phyloP scores from a whole-genome alignment of 163 green algal species.

The Scenedesmus sp. region DNA sequence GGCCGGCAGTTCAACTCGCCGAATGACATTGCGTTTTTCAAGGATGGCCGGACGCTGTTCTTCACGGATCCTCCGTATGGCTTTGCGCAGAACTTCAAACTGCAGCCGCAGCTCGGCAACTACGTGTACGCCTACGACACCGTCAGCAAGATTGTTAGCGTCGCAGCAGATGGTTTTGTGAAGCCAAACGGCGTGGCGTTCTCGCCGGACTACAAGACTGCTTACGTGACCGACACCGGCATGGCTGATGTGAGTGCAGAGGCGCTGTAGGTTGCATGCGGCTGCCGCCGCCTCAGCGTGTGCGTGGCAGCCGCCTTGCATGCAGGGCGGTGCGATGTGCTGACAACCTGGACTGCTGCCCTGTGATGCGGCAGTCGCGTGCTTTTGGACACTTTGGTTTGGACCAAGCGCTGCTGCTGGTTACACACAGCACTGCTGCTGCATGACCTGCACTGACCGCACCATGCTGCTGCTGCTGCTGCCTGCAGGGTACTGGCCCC shows the following conservation, averaged over 20 bases:
- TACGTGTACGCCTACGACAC: conserved; percentile 34
- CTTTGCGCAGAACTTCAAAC: conserved; percentile 45
- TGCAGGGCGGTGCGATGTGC: no score
- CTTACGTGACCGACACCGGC: conserved; percentile 41
- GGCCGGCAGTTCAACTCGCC: conserved; percentile 34
- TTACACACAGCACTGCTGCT: neutral
- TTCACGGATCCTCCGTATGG: conserved; percentile 44
- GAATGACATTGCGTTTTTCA: conserved; percentile 34
- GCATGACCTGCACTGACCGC: no score
- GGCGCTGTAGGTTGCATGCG: neutral
- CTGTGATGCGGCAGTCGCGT: no score
- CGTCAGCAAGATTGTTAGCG: neutral
- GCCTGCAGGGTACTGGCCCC: conserved; percentile 14
- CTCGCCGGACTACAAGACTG: conserved; percentile 30
- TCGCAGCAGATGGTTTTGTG: conserved; percentile 35
- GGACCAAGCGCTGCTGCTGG: neutral
- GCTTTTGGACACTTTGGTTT: no score
- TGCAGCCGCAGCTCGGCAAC: conserved; percentile 12
- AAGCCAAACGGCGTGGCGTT: conserved; percentile 40
- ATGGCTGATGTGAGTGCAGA: conserved; percentile 37
- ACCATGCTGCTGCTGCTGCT: neutral
- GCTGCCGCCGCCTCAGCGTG: neutral
- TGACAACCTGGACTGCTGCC: no score
- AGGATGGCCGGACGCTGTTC: conserved; percentile 26
- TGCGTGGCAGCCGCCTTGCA: neutral